phyloP scores from a whole-genome alignment of 805 yeast species.

The Candida quercuum region DNA sequence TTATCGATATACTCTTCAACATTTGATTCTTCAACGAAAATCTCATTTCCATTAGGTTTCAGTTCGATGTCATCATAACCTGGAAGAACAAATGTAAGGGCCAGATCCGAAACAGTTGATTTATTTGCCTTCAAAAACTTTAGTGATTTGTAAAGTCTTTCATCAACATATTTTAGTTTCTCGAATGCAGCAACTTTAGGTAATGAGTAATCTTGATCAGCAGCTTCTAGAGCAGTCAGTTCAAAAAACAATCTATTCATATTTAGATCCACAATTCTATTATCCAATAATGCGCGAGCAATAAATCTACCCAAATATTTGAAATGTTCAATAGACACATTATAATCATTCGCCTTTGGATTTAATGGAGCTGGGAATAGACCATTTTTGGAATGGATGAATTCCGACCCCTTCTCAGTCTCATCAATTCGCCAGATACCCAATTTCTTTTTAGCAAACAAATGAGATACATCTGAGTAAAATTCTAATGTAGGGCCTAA shows the following conservation, averaged over 20 bases:
- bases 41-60: slow-evolving; percentile 47
- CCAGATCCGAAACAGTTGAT: slow-evolving; percentile 42
- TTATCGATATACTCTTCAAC: slow-evolving; percentile 50
- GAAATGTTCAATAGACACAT: slow-evolving; percentile 47
- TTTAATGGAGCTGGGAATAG: slow-evolving; percentile 69
- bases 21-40: slow-evolving; percentile 45
- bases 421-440: slow-evolving; percentile 63
- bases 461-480: slow-evolving; percentile 74
- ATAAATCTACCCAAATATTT: slow-evolving; percentile 72
- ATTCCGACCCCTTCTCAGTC: slow-evolving; percentile 25
- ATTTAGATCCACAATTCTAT: slow-evolving; percentile 79
- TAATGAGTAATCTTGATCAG: slow-evolving; percentile 6
- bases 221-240: slow-evolving; percentile 37
- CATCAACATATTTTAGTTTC: slow-evolving; percentile 49
- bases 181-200: slow-evolving; percentile 6
- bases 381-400: slow-evolving; percentile 42
- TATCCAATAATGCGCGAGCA: slow-evolving; percentile 82
- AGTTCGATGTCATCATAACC: slow-evolving; percentile 64
- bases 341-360: slow-evolving; percentile 28
- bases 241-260: slow-evolving; percentile 70
- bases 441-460: slow-evolving; percentile 53
- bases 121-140: slow-evolving; percentile 41
- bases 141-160: slow-evolving; percentile 53
- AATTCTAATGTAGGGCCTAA: slow-evolving; percentile 95
- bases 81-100: slow-evolving; percentile 68